A percentile compares a stretch with the other conserved stretches of the same genome.
Conservation (phyloP, 2,329 filamentous ascomycete species). For the Fusarium siculi region DNA sequence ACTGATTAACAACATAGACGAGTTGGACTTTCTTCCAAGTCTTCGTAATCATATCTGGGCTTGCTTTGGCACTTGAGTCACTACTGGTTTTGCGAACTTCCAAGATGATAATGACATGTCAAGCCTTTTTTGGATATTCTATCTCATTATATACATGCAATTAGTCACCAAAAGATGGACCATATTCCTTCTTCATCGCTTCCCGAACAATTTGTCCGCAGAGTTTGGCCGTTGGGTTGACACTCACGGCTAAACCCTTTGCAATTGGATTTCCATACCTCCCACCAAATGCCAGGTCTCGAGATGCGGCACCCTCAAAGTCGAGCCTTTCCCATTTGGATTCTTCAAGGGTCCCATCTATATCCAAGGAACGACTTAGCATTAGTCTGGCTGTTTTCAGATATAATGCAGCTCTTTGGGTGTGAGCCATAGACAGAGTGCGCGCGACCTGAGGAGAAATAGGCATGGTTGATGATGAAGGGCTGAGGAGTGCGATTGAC, state of each 20-base stretch:
- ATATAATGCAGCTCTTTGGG: conserved; percentile 75
- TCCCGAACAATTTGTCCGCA: conserved; percentile 76
- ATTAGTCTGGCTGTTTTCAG: conserved; percentile 67
- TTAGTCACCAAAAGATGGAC: conserved; percentile 57
- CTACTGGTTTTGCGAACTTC: neutral
- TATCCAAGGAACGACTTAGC: conserved; percentile 49
- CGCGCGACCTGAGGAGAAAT: conserved; percentile 73
- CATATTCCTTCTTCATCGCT: conserved; percentile 76
- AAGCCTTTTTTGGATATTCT: conserved; percentile 3
- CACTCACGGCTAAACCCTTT: conserved; percentile 70
- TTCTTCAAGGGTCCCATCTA: conserved; percentile 56
- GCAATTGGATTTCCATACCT: conserved; percentile 74
- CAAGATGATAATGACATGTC: conserved; percentile 1
- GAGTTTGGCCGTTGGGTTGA: conserved; percentile 75
- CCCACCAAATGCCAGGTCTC: conserved; percentile 72
- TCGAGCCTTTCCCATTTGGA: conserved; percentile 61
- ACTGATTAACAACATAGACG: conserved; percentile 42
- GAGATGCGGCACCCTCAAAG: conserved; percentile 71
- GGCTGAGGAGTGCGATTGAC: conserved; percentile 69
- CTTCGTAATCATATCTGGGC: conserved; percentile 22
- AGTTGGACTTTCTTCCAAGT: conserved; percentile 43
- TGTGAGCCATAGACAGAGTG: conserved; percentile 76
- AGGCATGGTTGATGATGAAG: conserved; percentile 58
- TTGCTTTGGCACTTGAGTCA: neutral
- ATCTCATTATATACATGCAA: conserved; percentile 16